Evolutionary conservation across 1,139 yeast species (phyloP).

Genomic region (Candida tetrigidarum): DNA sequence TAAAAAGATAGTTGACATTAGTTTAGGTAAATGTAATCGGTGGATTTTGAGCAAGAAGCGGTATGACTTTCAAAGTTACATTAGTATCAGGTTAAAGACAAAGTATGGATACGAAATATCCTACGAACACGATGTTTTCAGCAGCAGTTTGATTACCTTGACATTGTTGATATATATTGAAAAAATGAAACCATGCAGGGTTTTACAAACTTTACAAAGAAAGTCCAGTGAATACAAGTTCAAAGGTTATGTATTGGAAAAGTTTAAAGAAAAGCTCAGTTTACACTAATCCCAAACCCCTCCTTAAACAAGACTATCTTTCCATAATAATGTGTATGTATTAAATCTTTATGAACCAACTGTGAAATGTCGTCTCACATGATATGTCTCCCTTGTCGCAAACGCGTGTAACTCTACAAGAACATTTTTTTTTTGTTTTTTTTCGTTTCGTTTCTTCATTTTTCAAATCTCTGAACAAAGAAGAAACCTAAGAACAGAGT

Average conservation of each 20-base stretch:
- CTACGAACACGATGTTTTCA: slow-evolving; percentile 4
- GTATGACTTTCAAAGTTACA: neutral
- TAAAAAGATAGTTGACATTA: slow-evolving; percentile 4
- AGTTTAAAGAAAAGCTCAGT: neutral
- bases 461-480: neutral
- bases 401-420: neutral
- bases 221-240: neutral
- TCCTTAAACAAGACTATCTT: neutral
- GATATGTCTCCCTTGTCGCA: slow-evolving; percentile 8
- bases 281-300: too few relatives aligned
- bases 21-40: slow-evolving; percentile 4
- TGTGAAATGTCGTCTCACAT: neutral
- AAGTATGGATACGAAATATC: slow-evolving; percentile 5
- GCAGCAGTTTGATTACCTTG: slow-evolving; percentile 7
- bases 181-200: slow-evolving; percentile 6
- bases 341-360: neutral
- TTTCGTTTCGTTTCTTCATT: slow-evolving; percentile 3
- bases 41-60: neutral
- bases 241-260: neutral
- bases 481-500: too few relatives aligned
- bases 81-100: neutral
- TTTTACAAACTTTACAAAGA: slow-evolving; percentile 1
- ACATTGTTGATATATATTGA: slow-evolving; percentile 6
- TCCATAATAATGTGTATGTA: neutral
- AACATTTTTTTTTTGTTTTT: slow-evolving; percentile 5